Evolutionary conservation across 495 filamentous ascomycete genomes (phyloP).

Genomic region (Neurospora tetrasperma): DNA sequence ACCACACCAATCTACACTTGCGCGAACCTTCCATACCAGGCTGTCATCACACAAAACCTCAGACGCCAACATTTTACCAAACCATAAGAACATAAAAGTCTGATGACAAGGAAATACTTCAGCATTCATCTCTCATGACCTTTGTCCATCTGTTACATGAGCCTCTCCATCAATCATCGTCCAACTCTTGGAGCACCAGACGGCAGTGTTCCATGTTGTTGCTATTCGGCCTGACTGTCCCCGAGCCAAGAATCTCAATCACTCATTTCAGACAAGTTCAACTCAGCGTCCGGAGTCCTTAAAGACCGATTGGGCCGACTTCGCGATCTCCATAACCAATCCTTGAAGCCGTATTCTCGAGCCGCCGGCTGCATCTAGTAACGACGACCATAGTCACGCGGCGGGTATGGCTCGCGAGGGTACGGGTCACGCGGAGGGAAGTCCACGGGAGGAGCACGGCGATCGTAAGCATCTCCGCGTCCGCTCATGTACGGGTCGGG

Average conservation of each 20-base stretch:
- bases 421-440: slow-evolving; percentile 45
- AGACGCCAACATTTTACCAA: background rate
- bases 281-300: background rate
- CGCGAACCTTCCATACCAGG: background rate
- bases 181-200: background rate
- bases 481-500: slow-evolving; percentile 59
- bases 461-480: slow-evolving; percentile 43
- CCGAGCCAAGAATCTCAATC: background rate
- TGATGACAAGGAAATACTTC: background rate
- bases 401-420: slow-evolving; percentile 36
- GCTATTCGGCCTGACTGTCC: background rate
- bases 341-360: background rate
- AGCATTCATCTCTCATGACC: background rate
- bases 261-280: background rate
- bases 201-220: background rate
- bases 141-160: background rate
- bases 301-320: background rate
- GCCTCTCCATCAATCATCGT: background rate
- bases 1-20: background rate
- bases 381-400: slow-evolving; percentile 38
- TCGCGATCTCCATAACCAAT: background rate
- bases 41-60: background rate
- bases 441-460: slow-evolving; percentile 44
- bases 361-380: slow-evolving; percentile 18
- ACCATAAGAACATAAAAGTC: background rate